Conservation (phyloP, 139 green algal species). For the Chlorella sp. region DNA sequence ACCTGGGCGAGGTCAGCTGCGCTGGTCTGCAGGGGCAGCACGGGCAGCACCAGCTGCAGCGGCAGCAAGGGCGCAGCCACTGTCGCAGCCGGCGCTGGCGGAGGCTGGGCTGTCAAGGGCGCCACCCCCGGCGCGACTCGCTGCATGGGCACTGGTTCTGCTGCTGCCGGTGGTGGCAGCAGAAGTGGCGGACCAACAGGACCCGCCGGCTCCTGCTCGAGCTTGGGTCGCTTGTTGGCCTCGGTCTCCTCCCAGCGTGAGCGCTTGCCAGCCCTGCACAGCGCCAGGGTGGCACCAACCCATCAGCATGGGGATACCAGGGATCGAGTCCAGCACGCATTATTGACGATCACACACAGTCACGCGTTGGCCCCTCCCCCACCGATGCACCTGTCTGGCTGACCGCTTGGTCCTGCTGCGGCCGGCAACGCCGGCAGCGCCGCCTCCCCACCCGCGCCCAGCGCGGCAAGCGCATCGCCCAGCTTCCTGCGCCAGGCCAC, state of each 20-base stretch:
- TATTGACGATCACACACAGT: too few species aligned
- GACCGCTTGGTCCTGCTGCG: too few species aligned
- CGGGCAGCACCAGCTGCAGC: background rate
- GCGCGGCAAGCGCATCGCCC: slow-evolving; percentile 40
- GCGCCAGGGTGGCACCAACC: too few species aligned
- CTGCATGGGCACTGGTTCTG: background rate
- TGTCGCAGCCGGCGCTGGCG: slow-evolving; percentile 15
- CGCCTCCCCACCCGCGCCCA: slow-evolving; percentile 49
- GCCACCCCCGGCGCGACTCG: background rate
- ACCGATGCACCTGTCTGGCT: too few species aligned
- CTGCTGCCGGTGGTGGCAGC: background rate
- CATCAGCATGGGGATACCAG: too few species aligned
- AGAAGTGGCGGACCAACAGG: background rate
- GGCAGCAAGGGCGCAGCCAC: background rate
- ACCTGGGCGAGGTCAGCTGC: slow-evolving; percentile 27
- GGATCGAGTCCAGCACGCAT: too few species aligned
- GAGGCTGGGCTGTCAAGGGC: background rate
- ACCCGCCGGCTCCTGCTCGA: background rate
- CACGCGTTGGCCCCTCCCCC: too few species aligned
- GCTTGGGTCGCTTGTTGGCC: background rate
- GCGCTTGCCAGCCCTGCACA: slow-evolving; percentile 9
- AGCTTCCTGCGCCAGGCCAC: slow-evolving; percentile 47
- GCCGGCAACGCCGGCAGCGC: too few species aligned
- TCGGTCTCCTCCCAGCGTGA: background rate
- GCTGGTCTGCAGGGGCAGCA: background rate